Evolutionary conservation across 495 filamentous ascomycete species (phyloP), one percentile per base, ranked within the genome.

Genomic region (Penicilliopsis zonata): DNA sequence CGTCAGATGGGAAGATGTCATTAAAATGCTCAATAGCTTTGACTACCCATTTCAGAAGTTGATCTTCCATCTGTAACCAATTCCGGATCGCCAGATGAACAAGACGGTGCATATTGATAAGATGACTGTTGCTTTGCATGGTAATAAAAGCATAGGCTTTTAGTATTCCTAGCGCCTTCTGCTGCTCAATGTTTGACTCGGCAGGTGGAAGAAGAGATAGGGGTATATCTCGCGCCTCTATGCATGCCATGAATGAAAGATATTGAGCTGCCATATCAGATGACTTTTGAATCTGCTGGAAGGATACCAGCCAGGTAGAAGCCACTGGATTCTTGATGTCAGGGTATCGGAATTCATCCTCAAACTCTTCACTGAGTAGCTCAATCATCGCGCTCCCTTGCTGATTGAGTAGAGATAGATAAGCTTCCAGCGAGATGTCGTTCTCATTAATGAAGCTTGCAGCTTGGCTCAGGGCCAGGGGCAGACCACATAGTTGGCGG

Each of bases 391-490:
- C 44, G 9, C 41, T 18, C 18, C 67, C 58, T 22, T 49, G 40
- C 2, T 47, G 21, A 9, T 31, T 28, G 31, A 64, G 47, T 0
- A 61, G 47, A 3, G 19, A 24, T 16, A 57, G 33, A 35, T 68
- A 61, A 2, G 30, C 17, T 32, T 28, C 32, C 15, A 57, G n/a
- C 3, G 34, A 41, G n/a, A 39, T 38, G 0, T 27, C 5, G 17
- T 60, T 67, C 34, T 57, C 46, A 28, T 54, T 54, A 10, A 73
- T 66, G 36, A 59, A 72, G 6, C 63, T 50, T 9, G 61, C 48
- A 3, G 68, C 68, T 36, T 72, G 67, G 18, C 41, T 49, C 15
- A 70, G 48, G 5, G 68, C 67, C 5, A 74, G 47, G 4, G 65
- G 67, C 2, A 69, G 48, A 23, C 42, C 47, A 13, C 47, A 47